phyloP scores from a whole-genome alignment of 1,284 basidiomycete genomes.

The Ceratobasidium sp. region DNA sequence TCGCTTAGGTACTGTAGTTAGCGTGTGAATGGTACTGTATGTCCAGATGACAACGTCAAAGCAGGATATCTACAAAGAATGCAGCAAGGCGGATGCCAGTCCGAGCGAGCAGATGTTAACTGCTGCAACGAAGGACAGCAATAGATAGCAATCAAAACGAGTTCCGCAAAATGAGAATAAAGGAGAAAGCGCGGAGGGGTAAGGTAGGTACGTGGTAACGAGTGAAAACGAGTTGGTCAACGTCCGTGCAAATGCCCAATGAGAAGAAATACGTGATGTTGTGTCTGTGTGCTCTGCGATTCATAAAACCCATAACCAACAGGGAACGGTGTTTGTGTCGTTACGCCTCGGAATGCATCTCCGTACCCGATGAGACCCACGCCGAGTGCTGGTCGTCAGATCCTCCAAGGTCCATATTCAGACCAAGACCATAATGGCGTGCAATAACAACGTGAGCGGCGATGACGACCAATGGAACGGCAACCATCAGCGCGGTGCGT shows the following conservation, averaged over 20 bases:
- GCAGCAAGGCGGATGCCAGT: constrained; percentile 38
- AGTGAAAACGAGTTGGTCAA: constrained; percentile 39
- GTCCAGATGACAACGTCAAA: not conserved
- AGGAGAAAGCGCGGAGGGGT: constrained; percentile 29
- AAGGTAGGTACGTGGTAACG: constrained; percentile 37
- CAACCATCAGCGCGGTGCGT: constrained; percentile 37
- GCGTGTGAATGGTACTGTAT: not conserved
- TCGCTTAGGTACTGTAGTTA: not conserved
- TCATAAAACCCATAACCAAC: constrained; percentile 39
- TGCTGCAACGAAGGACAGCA: constrained; percentile 22
- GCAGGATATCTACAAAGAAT: constrained; percentile 22
- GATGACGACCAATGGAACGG: constrained; percentile 36
- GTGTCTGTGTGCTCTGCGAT: constrained; percentile 18
- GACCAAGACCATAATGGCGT: constrained; percentile 22
- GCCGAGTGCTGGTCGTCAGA: constrained; percentile 13
- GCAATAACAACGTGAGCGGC: constrained; percentile 39
- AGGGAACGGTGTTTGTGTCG: constrained; percentile 8
- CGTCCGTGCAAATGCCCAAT: constrained; percentile 35
- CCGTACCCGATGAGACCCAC: constrained; percentile 19
- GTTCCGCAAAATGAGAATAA: constrained; percentile 27
- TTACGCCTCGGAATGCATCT: constrained; percentile 42
- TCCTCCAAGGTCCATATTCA: constrained; percentile 33
- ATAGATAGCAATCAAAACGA: constrained; percentile 39
- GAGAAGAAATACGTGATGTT: constrained; percentile 14
- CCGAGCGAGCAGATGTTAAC: constrained; percentile 21